Evolutionary conservation across 1,139 yeast genomes (phyloP).

Genomic region (Candida smagusa): DNA sequence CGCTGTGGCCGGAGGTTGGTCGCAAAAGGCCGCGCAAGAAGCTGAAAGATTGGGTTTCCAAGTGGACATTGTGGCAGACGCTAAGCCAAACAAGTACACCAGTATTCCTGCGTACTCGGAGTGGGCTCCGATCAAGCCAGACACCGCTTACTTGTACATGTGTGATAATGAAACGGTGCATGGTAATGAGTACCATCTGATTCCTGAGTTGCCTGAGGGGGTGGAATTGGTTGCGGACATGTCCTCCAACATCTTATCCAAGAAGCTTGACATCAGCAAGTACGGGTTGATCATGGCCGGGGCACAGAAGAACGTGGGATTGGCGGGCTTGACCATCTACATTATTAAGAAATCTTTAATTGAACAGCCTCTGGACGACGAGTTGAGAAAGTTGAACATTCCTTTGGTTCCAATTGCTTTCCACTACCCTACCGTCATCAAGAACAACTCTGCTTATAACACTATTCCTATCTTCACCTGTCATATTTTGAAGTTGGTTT

Average conservation of each 20-base stretch:
- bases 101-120: constrained; percentile 64
- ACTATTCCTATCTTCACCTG: constrained; percentile 92
- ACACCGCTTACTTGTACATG: constrained; percentile 79
- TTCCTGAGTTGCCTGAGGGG: constrained; percentile 60
- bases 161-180: constrained; percentile 97
- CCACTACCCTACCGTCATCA: constrained; percentile 81
- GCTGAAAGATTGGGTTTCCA: constrained; percentile 81
- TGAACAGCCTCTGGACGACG: constrained; percentile 63
- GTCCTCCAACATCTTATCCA: constrained; percentile 89
- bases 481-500: constrained; percentile 77
- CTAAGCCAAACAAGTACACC: constrained; percentile 63
- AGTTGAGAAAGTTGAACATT: constrained; percentile 53
- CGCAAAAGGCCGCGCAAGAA: constrained; percentile 82
- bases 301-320: constrained; percentile 95
- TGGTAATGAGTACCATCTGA: constrained; percentile 77
- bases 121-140: constrained; percentile 53
- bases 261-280: constrained; percentile 73
- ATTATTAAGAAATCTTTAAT: constrained; percentile 79
- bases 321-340: constrained; percentile 91
- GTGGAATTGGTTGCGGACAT: constrained; percentile 89
- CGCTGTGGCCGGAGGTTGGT: constrained; percentile 91
- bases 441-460: constrained; percentile 89
- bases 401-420: constrained; percentile 87
- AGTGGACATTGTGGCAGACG: constrained; percentile 64
- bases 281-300: constrained; percentile 91